Percentiles rank a stretch among this genome's conserved stretches.
These are phyloP conservation scores for Strigomonas culicis DNA, from an alignment of 208 protist species.

Conservation along the genomic window DNA sequence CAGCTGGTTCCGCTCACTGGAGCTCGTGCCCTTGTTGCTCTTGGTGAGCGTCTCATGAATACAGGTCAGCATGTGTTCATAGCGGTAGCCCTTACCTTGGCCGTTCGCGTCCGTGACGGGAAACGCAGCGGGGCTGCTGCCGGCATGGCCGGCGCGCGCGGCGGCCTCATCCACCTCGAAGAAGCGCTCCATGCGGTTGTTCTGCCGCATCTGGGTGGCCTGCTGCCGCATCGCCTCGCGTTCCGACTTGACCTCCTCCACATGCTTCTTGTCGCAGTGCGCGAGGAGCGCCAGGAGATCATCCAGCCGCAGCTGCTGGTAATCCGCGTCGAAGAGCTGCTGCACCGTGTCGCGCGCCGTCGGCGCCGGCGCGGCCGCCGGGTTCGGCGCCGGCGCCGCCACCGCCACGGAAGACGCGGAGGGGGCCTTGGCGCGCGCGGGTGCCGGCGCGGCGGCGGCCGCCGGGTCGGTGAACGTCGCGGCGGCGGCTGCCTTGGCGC, in stretches of 20 bases:
- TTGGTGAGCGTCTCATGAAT: slow-evolving; percentile 67
- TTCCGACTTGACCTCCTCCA: slow-evolving; percentile 58
- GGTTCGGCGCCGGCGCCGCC: neutral
- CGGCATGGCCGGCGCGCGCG: neutral
- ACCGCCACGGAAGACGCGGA: neutral
- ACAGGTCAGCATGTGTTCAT: slow-evolving; percentile 63
- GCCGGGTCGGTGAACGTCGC: neutral
- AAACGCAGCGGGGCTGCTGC: neutral
- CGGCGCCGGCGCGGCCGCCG: neutral
- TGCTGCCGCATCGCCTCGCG: slow-evolving; percentile 27
- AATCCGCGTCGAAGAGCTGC: neutral
- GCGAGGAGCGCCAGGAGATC: slow-evolving; percentile 41
- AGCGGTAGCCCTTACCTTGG: slow-evolving; percentile 54
- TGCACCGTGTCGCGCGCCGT: slow-evolving; percentile 16
- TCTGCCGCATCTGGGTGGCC: slow-evolving; percentile 29
- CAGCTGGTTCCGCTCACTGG: slow-evolving; percentile 76
- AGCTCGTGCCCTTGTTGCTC: slow-evolving; percentile 59
- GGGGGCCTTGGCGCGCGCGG: neutral
- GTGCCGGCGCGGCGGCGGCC: neutral
- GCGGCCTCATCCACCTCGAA: slow-evolving; percentile 24
- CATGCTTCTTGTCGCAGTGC: slow-evolving; percentile 26
- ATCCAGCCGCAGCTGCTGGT: neutral
- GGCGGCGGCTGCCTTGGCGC: neutral
- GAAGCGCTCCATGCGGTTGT: slow-evolving; percentile 49
- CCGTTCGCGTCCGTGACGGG: neutral